Conservation (phyloP, 176 grass and related monocot species). For the Triticum timopheevii region DNA sequence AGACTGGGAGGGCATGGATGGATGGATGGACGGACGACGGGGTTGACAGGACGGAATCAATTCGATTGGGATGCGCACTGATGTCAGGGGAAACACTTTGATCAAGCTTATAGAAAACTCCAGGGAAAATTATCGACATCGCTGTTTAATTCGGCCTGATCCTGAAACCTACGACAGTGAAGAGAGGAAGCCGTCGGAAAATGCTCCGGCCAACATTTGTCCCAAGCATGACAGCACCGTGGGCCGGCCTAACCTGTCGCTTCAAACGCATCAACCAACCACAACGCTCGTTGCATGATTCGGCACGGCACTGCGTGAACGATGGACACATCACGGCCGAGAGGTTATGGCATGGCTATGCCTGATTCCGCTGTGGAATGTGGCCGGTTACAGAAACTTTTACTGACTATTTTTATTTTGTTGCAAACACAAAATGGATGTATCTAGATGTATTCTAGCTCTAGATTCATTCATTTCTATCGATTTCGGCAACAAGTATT, state of each 20-base stretch:
- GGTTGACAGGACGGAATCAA: background rate
- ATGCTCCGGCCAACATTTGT: background rate
- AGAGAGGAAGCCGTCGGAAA: background rate
- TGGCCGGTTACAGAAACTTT: too few species aligned
- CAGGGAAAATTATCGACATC: background rate
- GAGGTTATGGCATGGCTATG: too few species aligned
- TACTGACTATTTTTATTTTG: too few species aligned
- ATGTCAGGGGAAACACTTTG: background rate
- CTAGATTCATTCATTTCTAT: too few species aligned
- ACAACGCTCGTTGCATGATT: background rate
- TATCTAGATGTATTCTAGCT: too few species aligned
- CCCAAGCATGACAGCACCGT: background rate
- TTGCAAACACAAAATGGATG: too few species aligned
- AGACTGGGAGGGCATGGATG: background rate
- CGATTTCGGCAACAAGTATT: too few species aligned
- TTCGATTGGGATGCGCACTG: conserved; percentile 4
- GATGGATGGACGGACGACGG: background rate
- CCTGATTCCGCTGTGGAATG: too few species aligned
- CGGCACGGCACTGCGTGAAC: background rate
- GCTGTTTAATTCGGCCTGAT: background rate
- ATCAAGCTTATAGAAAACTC: background rate
- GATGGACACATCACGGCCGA: too few species aligned
- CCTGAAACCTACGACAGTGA: background rate
- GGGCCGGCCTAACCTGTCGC: background rate
- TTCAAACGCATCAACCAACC: background rate